Percentiles rank a stretch among this genome's conserved stretches.
Conservation (phyloP, 106 monocot genomes). For the Dioscorea zingiberensis region DNA sequence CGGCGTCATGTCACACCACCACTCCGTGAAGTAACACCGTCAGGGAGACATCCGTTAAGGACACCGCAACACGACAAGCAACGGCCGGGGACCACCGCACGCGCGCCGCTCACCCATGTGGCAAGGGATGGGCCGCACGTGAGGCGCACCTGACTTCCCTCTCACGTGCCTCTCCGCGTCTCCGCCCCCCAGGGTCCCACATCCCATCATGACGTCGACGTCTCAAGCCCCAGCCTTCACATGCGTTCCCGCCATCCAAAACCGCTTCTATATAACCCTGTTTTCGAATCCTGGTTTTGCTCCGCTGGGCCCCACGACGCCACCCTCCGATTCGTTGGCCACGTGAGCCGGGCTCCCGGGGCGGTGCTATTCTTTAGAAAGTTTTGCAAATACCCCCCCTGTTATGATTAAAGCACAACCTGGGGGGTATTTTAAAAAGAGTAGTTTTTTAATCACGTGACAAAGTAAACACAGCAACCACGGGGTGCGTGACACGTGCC, state of each 20-base stretch:
- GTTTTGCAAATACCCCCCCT: too few species aligned
- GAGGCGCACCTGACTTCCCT: neutral
- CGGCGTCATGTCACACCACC: too few species aligned
- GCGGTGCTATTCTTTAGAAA: neutral
- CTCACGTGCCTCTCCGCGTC: neutral
- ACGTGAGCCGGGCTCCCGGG: neutral
- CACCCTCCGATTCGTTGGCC: neutral
- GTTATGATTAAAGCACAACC: too few species aligned
- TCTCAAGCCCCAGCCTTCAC: neutral
- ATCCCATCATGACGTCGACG: neutral
- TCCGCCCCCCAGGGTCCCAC: neutral
- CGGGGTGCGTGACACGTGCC: neutral
- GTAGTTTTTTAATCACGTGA: neutral
- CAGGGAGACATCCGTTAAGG: too few species aligned
- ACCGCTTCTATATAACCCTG: neutral
- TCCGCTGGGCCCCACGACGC: neutral
- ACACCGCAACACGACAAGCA: neutral
- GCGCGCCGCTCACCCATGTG: neutral
- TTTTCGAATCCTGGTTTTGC: neutral
- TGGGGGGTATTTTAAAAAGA: neutral
- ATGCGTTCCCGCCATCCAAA: slow-evolving; percentile 1
- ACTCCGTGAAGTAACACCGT: too few species aligned
- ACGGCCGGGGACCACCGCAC: neutral
- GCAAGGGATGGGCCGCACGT: neutral
- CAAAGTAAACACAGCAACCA: neutral